Base-by-base conservation (phyloP, 495 filamentous ascomycete species). In the Peziza echinospora region DNA sequence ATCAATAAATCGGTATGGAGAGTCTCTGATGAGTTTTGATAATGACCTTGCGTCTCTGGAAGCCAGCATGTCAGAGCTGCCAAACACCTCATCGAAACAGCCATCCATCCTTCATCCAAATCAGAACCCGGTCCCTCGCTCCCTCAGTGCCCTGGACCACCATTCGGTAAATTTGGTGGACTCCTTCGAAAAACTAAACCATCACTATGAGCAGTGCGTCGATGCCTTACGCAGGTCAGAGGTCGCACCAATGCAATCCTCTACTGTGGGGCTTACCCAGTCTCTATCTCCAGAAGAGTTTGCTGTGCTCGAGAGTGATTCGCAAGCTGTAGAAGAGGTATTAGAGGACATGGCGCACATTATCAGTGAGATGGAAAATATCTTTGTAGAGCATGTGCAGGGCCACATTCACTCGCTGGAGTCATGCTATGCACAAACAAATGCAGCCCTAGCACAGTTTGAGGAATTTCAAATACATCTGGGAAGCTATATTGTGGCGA, bases 201-300 rank as follows among this genome's bases (percentile, higher is more conserved):
- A 68, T 11, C 91, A 97, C 63, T 96, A 92, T 54, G 89, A 97
- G 62, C 75, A 91, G 47, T 97, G 89, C 56, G 83, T 89, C 19
- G 85, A 76, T 3, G 91, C 91, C 0, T 77, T 96, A 24, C 81
- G 84, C 51, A 80, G 87, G 49, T 93, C 87, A 1, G 86, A 96
- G 65, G 89, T 86, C 21, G 85, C 84, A 10, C 54, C 45, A 48
- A 56, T 45, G 7, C 53, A 77, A 60, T 73, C 67, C 10, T 62
- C 65, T 9, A 69, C 72, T 24, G 63, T 72, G 43, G 64, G 72
- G 23, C 70, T 70, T 10, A 68, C 80, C 1, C 79, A 83, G 37
- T 75, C 78, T 5, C 72, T 93, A 43, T 78, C 72, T 2, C 70
- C 79, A 2, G 72, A 76, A 44, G 84, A 93, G 75, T 67, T 96